These are phyloP conservation scores for Candida dajiaensis DNA, from an alignment of 805 yeast genomes.

Conservation along the genomic window DNA sequence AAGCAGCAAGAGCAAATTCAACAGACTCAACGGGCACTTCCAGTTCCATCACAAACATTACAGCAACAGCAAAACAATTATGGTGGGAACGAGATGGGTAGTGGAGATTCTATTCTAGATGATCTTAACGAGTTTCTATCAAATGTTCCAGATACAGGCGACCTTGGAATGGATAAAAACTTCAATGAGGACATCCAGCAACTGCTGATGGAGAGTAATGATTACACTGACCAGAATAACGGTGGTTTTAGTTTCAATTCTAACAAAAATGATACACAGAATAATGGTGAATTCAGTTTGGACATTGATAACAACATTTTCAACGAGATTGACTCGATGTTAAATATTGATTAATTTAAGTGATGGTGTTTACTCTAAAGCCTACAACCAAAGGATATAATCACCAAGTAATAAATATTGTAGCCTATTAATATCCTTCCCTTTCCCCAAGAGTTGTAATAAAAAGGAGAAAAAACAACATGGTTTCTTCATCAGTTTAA, in stretches of 20 bases:
- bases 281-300: neutral
- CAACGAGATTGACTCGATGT: conserved; percentile 22
- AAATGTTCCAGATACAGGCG: conserved; percentile 27
- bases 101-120: conserved; percentile 18
- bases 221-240: conserved; percentile 3
- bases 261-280: neutral
- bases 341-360: conserved; percentile 11
- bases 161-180: conserved; percentile 21
- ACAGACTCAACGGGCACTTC: neutral
- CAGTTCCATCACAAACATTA: conserved; percentile 1
- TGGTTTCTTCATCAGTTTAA: conserved; percentile 15
- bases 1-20: conserved; percentile 1
- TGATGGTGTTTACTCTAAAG: neutral
- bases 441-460: neutral
- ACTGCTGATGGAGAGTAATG: conserved; percentile 17
- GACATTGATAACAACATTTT: conserved; percentile 19
- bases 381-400: neutral
- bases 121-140: conserved; percentile 24
- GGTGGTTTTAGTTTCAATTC: neutral
- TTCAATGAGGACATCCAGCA: conserved; percentile 20
- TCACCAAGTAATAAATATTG: neutral
- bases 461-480: neutral
- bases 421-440: neutral
- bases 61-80: conserved; percentile 1
- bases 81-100: conserved; percentile 8